These are phyloP conservation scores for Turnera subulata DNA, from an alignment of 345 rosid genomes.

Conservation along the genomic window DNA sequence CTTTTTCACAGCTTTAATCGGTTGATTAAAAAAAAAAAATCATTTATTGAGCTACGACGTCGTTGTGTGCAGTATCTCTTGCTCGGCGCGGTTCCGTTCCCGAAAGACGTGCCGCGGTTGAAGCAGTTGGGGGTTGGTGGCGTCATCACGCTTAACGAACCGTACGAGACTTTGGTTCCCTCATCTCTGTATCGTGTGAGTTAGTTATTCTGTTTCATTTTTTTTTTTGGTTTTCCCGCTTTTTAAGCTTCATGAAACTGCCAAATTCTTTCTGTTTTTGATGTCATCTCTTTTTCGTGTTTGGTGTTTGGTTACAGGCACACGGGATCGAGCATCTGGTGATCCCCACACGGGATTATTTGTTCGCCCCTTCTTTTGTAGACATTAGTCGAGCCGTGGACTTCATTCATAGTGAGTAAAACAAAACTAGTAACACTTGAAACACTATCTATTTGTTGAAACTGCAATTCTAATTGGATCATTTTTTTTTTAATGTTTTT, in stretches of 20 bases:
- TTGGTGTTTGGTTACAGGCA: constrained; percentile 38
- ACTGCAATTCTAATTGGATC: background rate
- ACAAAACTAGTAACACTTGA: background rate
- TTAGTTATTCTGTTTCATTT: background rate
- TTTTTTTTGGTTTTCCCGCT: background rate
- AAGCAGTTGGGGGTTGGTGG: constrained; percentile 74
- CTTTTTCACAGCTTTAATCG: background rate
- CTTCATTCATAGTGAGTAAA: constrained; percentile 66
- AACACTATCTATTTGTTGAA: background rate
- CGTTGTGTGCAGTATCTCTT: constrained; percentile 47
- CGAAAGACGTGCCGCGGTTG: constrained; percentile 67
- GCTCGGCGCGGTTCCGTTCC: constrained; percentile 90
- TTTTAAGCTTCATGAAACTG: background rate
- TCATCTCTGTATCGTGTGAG: constrained; percentile 63
- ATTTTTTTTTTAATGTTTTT: background rate
- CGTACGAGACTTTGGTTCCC: constrained; percentile 77
- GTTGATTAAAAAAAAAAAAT: no score
- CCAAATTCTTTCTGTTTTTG: background rate
- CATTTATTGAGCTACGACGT: no score
- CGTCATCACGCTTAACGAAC: constrained; percentile 80
- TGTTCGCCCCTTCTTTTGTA: constrained; percentile 66
- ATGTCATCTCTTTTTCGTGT: background rate
- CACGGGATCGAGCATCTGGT: constrained; percentile 79
- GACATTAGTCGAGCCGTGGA: constrained; percentile 63
- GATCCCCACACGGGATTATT: constrained; percentile 87